Evolutionary conservation across 768 basidiomycete genomes (phyloP).

Genomic region (Tylopilus sp.): DNA sequence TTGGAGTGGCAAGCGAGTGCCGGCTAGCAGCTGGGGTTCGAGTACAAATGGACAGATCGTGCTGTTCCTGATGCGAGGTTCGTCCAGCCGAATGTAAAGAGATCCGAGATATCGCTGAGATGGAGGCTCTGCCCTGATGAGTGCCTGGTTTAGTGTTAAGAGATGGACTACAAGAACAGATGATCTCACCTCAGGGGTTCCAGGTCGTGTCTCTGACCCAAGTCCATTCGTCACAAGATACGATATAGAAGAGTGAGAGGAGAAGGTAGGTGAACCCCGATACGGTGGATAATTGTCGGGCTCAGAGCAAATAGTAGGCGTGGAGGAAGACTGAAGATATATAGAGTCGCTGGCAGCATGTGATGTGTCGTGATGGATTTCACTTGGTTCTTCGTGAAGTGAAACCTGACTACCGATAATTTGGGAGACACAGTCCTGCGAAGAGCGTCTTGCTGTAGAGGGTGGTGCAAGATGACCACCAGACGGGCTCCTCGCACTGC

Average conservation of each 20-base stretch:
- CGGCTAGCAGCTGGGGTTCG: conserved; percentile 7
- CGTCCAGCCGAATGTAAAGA: conserved; percentile 21
- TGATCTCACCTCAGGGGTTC: not conserved
- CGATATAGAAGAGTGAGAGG: conserved; percentile 1
- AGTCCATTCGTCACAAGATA: not conserved
- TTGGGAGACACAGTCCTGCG: conserved; percentile 6
- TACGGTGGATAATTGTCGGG: not conserved
- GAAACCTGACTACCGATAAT: conserved; percentile 11
- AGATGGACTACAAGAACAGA: not conserved
- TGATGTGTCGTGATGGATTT: not conserved
- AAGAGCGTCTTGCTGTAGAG: conserved; percentile 7
- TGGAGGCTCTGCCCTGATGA: conserved; percentile 8
- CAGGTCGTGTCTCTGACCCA: not conserved
- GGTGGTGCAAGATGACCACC: conserved; percentile 14
- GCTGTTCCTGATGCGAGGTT: conserved; percentile 20
- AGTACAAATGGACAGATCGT: conserved; percentile 10
- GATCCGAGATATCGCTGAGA: conserved; percentile 6
- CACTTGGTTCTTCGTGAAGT: conserved; percentile 16
- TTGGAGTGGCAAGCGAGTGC: not conserved
- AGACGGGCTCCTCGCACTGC: too few species aligned
- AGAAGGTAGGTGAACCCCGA: not conserved
- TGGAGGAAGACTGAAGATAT: conserved; percentile 1
- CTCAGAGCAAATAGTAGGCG: not conserved
- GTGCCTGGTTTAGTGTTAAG: not conserved
- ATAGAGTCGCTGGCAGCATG: not conserved